A percentile compares a stretch with the other conserved stretches of the same genome.
These are phyloP conservation scores for Xylaria flabelliformis DNA, from an alignment of 495 filamentous ascomycete genomes.

Conservation along the genomic window DNA sequence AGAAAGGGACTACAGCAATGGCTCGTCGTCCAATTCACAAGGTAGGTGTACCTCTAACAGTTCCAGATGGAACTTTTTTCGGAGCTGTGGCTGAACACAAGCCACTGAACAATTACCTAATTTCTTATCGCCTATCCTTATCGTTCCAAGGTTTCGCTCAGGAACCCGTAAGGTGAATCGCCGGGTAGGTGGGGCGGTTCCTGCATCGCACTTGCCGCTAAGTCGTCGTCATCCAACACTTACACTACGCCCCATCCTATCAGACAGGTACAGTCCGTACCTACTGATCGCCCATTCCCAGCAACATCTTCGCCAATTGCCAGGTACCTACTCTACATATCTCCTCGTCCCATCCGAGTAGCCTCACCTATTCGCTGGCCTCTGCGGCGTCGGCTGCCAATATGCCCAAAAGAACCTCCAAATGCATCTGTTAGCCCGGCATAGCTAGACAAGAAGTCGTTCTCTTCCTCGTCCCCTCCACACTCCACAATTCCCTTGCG, in stretches of 20 bases:
- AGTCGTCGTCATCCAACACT: constrained; percentile 22
- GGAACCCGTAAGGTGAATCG: constrained; percentile 4
- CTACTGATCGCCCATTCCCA: no score
- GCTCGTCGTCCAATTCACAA: constrained; percentile 27
- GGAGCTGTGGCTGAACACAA: constrained; percentile 16
- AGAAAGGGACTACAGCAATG: constrained; percentile 26
- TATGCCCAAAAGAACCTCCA: constrained; percentile 12
- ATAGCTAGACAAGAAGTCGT: constrained; percentile 17
- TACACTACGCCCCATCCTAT: background rate
- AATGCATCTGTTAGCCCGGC: constrained; percentile 24
- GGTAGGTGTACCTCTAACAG: background rate
- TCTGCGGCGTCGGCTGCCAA: constrained; percentile 23
- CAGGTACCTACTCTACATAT: background rate
- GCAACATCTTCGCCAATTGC: no score
- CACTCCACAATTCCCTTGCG: constrained; percentile 3
- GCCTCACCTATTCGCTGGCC: background rate
- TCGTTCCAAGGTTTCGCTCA: background rate
- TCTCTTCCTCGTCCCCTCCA: background rate
- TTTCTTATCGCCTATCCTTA: background rate
- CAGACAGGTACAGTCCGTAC: no score
- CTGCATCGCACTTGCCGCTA: constrained; percentile 7
- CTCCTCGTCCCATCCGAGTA: background rate
- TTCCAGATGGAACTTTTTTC: constrained; percentile 36
- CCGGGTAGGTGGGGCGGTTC: constrained; percentile 12
- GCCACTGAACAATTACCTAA: no score